phyloP scores from a whole-genome alignment of 805 yeast species.

The Candida hungchunana region DNA sequence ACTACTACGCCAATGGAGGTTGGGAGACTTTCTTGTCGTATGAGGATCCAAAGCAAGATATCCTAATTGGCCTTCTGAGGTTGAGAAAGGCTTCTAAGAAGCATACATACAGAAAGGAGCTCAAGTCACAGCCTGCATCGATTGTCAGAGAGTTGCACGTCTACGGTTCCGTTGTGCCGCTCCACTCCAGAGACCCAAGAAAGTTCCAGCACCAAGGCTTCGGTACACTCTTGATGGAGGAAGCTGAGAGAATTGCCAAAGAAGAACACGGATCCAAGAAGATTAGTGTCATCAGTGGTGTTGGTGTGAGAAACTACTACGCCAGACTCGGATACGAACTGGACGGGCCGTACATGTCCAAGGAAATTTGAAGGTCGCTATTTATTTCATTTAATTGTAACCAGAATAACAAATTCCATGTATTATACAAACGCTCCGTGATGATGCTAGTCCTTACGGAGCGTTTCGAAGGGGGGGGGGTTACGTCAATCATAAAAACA shows the following conservation, averaged over 20 bases:
- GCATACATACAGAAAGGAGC: conserved; percentile 87
- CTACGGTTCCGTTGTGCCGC: conserved; percentile 94
- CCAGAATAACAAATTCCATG: too few relatives aligned
- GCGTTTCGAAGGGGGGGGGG: too few relatives aligned
- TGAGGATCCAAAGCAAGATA: conserved; percentile 96
- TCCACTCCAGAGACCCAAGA: conserved; percentile 94
- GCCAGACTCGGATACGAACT: conserved; percentile 85
- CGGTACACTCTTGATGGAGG: conserved; percentile 96
- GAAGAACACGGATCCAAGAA: conserved; percentile 93
- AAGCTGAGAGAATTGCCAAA: conserved; percentile 91
- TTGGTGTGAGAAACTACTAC: conserved; percentile 95
- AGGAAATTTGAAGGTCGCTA: conserved; percentile 32
- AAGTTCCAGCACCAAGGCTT: conserved; percentile 99
- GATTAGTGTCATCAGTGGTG: conserved; percentile 93
- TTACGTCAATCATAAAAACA: too few relatives aligned
- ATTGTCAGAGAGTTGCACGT: conserved; percentile 97
- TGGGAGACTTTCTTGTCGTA: conserved; percentile 97
- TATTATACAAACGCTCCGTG: too few relatives aligned
- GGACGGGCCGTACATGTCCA: conserved; percentile 99
- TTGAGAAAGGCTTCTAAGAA: conserved; percentile 85
- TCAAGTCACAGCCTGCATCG: conserved; percentile 78
- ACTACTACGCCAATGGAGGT: conserved; percentile 95
- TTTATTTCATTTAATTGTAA: too few relatives aligned
- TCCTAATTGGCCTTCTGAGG: conserved; percentile 84
- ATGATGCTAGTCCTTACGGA: too few relatives aligned